Evolutionary conservation across 2,329 filamentous ascomycete genomes (phyloP), one percentile per base, ranked within the genome.

Genomic region (Bimuria novae-zelandiae): DNA sequence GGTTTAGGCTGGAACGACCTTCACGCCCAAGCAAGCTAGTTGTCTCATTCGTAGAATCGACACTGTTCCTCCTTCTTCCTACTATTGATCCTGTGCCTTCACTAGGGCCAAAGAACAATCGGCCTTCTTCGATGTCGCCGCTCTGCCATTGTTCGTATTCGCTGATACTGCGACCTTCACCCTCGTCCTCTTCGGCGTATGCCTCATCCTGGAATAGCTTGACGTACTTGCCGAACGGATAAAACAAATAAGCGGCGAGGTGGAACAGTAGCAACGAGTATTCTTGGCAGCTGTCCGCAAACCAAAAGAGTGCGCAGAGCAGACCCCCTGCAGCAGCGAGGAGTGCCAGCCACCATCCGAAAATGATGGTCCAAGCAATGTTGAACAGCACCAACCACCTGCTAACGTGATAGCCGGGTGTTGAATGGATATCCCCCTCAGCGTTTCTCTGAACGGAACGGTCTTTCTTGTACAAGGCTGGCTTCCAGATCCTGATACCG

Each of bases 131-230:
- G 29, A 99, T 83, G 68, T 99, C 94, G 45, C 94, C 94, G 69
- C 87, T 97, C 77, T 99, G 94, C 94, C 94, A 99, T 76, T 96
- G 92, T 74, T 99, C 94, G 71, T 99, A 99, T 77, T 99, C 94
- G 66, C 90, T 95, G 68, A 99, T 97, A 77, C 92, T 97, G 68
- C 94, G 86, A 17, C 94, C 94, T 75, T 99, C 94, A 35, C 93
- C 92, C 68, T 94, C 86, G 67, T 99, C 94, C 76, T 99, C 94
- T 55, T 97, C 89, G 42, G 91, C 81, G 70, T 99, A 99, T 37
- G 89, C 89, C 69, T 97, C 94, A 63, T 99, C 94, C 72, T 93
- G 90, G 70, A 96, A 88, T 32, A 99, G 82, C 41, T 92, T 89
- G 57, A 99, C 91, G 73, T 95, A 97, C 68, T 96, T 95, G 61